phyloP scores from a whole-genome alignment of 176 grass and related monocot genomes.

The Aegilops longissima region DNA sequence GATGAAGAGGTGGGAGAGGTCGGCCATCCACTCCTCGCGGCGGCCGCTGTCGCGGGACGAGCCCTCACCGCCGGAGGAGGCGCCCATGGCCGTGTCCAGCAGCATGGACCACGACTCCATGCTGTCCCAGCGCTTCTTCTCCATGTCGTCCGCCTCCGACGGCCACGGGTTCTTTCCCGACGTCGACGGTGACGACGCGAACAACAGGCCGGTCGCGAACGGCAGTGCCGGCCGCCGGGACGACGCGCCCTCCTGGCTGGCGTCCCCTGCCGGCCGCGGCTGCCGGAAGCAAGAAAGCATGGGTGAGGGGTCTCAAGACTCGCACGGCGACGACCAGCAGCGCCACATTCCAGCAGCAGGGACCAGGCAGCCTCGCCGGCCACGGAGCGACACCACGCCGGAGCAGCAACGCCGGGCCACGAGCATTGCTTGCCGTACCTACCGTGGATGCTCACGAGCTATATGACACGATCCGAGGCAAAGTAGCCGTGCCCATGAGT shows the following conservation, averaged over 20 bases:
- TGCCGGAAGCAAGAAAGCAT: conserved; percentile 71
- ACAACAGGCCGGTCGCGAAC: conserved; percentile 35
- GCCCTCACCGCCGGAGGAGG: conserved; percentile 29
- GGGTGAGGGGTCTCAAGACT: background rate
- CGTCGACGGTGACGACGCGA: conserved; percentile 39
- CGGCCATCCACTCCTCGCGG: conserved; percentile 95
- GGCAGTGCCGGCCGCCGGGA: conserved; percentile 17
- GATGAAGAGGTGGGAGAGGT: conserved; percentile 93
- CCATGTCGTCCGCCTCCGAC: conserved; percentile 85
- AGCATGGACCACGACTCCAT: conserved; percentile 99
- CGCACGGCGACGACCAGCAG: background rate
- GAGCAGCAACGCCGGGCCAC: conserved; percentile 10
- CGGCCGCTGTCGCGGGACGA: conserved; percentile 21
- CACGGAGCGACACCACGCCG: background rate
- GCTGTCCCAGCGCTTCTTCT: conserved; percentile 98
- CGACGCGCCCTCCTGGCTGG: conserved; percentile 28
- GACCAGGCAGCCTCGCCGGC: background rate
- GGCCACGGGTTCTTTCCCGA: conserved; percentile 32
- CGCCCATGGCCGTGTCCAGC: conserved; percentile 50
- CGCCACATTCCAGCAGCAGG: background rate
- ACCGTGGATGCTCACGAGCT: background rate
- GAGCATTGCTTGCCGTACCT: conserved; percentile 33
- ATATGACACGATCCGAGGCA: background rate
- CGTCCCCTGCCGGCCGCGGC: conserved; percentile 38
- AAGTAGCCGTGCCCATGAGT: conserved; percentile 14